Percentiles rank a stretch among this genome's conserved stretches.
Evolutionary conservation across 331 rosid species (phyloP).

Genomic region (Acacia concinna): DNA sequence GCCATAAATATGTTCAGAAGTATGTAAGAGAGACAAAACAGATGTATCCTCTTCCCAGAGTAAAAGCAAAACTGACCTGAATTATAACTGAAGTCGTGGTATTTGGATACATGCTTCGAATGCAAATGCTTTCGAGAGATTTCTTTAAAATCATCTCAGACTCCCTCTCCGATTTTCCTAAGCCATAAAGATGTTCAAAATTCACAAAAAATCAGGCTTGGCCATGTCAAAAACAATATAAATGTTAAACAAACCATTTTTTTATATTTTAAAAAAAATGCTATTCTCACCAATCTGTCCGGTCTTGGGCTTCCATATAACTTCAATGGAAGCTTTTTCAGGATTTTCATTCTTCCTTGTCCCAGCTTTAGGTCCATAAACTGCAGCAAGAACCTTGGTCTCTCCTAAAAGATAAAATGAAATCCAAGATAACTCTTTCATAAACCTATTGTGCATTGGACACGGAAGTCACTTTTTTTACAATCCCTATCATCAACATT

Average conservation of each 20-base stretch:
- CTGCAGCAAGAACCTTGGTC: conserved; percentile 70
- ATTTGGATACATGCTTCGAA: conserved; percentile 55
- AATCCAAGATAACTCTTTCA: background rate
- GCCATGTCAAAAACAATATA: background rate
- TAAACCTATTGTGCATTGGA: background rate
- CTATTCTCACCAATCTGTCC: conserved; percentile 12
- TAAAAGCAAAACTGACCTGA: conserved; percentile 42
- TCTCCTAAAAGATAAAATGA: conserved; percentile 41
- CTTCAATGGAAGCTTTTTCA: conserved; percentile 65
- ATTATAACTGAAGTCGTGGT: conserved; percentile 58
- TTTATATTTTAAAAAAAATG: background rate
- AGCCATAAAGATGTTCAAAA: background rate
- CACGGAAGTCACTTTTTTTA: background rate
- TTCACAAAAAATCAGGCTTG: background rate
- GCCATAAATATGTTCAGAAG: background rate
- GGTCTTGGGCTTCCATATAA: conserved; percentile 63
- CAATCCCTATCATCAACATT: background rate
- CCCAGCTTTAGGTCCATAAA: conserved; percentile 75
- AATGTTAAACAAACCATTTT: background rate
- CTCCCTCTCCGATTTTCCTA: conserved; percentile 57
- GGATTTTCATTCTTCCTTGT: conserved; percentile 70
- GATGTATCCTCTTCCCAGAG: no score
- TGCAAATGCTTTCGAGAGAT: conserved; percentile 53
- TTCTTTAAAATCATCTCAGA: conserved; percentile 59
- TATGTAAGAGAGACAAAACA: background rate